Evolutionary conservation across 164 flowering plant species (phyloP).

Genomic region (Euptelea pleiosperma): DNA sequence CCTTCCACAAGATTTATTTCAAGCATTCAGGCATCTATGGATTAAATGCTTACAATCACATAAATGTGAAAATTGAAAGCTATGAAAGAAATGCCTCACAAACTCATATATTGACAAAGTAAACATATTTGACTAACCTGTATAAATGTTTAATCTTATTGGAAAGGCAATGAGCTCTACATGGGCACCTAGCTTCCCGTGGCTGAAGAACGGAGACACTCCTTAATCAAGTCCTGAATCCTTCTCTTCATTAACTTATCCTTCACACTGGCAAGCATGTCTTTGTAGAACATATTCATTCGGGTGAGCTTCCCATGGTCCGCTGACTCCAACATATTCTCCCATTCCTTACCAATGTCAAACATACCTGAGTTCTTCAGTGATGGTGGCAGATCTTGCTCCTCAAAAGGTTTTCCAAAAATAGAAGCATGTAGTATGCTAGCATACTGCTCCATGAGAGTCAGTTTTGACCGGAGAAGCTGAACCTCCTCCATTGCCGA

Average conservation of each 20-base stretch:
- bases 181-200: slow-evolving; percentile 4
- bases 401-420: slow-evolving; percentile 66
- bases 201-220: slow-evolving; percentile 46
- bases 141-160: neutral
- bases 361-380: slow-evolving; percentile 45
- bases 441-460: slow-evolving; percentile 61
- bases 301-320: slow-evolving; percentile 51
- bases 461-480: slow-evolving; percentile 53
- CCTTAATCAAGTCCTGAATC: slow-evolving; percentile 67
- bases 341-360: slow-evolving; percentile 77
- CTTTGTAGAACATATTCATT: slow-evolving; percentile 66
- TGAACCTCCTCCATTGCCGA: slow-evolving; percentile 53
- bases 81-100: too few relatives aligned
- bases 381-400: slow-evolving; percentile 56
- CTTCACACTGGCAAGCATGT: slow-evolving; percentile 69
- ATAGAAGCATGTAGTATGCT: slow-evolving; percentile 70
- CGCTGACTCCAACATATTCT: slow-evolving; percentile 65
- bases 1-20: too few relatives aligned
- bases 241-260: slow-evolving; percentile 69
- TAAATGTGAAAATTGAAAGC: too few relatives aligned
- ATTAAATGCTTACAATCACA: too few relatives aligned
- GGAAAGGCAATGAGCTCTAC: neutral
- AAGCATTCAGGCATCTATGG: too few relatives aligned
- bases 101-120: too few relatives aligned
- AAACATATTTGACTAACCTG: too few relatives aligned